phyloP scores from a whole-genome alignment of 108 stramenopile genomes.

The Hondaea fermentalgiana region DNA sequence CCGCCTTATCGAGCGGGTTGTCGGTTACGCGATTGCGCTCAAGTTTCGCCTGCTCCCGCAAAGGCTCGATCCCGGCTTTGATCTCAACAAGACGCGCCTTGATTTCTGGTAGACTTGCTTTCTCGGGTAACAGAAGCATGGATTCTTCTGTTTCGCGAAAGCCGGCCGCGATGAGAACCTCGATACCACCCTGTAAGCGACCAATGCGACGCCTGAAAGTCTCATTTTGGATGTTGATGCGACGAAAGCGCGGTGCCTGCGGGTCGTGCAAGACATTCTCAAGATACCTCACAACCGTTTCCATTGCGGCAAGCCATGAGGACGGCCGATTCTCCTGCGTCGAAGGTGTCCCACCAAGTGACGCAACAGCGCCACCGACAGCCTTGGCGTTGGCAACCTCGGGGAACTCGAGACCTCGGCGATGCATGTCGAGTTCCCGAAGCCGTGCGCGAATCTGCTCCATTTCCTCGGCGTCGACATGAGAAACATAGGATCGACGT shows the following conservation, averaged over 20 bases:
- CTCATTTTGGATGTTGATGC: neutral
- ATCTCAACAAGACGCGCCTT: neutral
- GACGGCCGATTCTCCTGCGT: neutral
- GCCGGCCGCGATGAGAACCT: neutral
- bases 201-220: neutral
- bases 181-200: neutral
- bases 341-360: neutral
- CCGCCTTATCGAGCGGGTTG: too few relatives aligned
- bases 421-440: neutral
- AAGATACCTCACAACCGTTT: neutral
- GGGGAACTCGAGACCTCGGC: neutral
- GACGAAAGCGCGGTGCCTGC: neutral
- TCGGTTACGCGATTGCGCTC: neutral
- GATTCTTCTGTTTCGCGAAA: neutral
- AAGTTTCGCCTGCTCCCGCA: neutral
- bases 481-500: neutral
- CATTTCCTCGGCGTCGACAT: neutral
- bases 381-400: neutral
- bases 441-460: neutral
- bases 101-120: neutral
- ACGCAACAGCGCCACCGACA: neutral
- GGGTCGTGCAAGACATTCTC: neutral
- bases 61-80: neutral
- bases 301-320: neutral
- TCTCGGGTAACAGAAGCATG: neutral